Evolutionary conservation across 331 rosid species (phyloP).

Genomic region (Prunus yedoensis): DNA sequence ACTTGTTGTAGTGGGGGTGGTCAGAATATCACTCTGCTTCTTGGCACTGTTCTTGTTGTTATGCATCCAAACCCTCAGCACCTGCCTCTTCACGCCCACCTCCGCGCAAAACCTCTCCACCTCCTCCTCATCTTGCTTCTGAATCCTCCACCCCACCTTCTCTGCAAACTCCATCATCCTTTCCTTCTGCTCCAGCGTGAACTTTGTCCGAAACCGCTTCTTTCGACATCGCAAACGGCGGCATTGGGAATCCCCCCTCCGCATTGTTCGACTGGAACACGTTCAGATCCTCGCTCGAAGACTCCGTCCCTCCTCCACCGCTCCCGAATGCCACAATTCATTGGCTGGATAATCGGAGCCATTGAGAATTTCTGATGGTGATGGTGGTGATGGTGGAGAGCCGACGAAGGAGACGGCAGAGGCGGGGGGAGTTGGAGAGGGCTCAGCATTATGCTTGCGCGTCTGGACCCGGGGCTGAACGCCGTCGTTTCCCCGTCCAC

Average conservation of each 20-base stretch:
- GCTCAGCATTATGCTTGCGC: constrained; percentile 28
- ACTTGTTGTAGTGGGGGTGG: not conserved
- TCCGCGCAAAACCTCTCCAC: constrained; percentile 47
- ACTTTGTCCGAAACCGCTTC: constrained; percentile 53
- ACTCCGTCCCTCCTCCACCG: constrained; percentile 37
- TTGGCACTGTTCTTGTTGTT: constrained; percentile 46
- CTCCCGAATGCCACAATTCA: constrained; percentile 47
- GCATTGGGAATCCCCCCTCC: constrained; percentile 7
- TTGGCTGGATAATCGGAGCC: constrained; percentile 43
- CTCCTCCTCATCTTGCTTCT: constrained; percentile 50
- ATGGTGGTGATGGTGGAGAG: constrained; percentile 20
- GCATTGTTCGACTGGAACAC: constrained; percentile 19
- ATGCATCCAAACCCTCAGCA: constrained; percentile 61
- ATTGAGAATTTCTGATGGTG: constrained; percentile 36
- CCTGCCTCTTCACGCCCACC: constrained; percentile 49
- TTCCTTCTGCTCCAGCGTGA: constrained; percentile 50
- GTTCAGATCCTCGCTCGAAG: constrained; percentile 54
- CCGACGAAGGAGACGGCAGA: constrained; percentile 26
- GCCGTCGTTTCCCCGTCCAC: constrained; percentile 39
- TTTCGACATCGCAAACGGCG: constrained; percentile 29
- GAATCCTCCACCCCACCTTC: constrained; percentile 52
- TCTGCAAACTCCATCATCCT: constrained; percentile 52
- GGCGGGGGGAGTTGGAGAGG: constrained; percentile 54
- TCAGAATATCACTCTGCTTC: constrained; percentile 19
- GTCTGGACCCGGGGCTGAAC: constrained; percentile 24